Evolutionary conservation across 805 yeast genomes (phyloP), one percentile per base, ranked within the genome.

Genomic region (Kuraishia capsulata): DNA sequence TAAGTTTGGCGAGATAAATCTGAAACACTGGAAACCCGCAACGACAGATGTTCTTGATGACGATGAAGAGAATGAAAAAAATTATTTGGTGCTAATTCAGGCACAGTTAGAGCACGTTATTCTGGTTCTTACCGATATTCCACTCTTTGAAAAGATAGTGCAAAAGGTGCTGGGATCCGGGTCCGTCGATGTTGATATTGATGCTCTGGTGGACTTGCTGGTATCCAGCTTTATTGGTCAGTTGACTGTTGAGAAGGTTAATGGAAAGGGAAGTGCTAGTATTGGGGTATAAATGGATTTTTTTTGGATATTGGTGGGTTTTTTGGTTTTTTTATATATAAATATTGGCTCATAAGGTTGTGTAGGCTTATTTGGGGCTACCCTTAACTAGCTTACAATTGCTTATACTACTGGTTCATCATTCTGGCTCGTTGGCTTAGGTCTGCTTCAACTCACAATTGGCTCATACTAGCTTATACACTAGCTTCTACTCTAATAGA

Each of bases 21-120:
- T 71, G 46, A 49, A 50, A 8, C 63, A 62, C 5, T 76, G 81
- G 81, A 59, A 59, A 19, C 44, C 47, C n/a, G 61, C 73, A 4
- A 53, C 54, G 1, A 69, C 76, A 4, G 53, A 48, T 29, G 59
- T 53, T 10, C 18, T 48, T n/a, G 47, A 49, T 36, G 43, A 44
- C 32, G 40, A 42, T 17, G 39, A 49, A 20, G 41, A 40, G 42
- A 39, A 47, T 11, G 42, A 37, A 3, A 46, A 41, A 5, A 44
- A 35, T 16, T 51, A 51, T 1, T 50, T 54, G 20, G 56, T 67
- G 43, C 52, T 54, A 14, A 52, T 75, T 1, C 52, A 51, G 26
- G 57, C 73, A 35, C 56, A 50, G 31, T 52, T 75, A 21, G 59
- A 61, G n/a, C 57, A 65, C 31, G 61, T 69, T 30, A 64, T 67